Conservation (phyloP, 2,329 filamentous ascomycete species). For the Thermomyces lanuginosus region DNA sequence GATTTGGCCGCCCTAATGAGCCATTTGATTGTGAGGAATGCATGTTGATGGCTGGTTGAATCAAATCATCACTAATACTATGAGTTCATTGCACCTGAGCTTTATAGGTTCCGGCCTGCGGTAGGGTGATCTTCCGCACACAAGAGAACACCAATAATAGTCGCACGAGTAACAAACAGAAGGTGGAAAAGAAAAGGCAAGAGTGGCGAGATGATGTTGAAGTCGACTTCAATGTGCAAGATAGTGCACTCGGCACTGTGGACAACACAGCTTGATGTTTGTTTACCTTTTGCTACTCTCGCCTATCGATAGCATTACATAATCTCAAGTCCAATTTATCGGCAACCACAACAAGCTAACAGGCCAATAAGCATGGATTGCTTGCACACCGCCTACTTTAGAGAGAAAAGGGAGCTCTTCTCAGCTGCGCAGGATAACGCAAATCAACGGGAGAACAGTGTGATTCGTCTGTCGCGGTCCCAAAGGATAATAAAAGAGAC, state of each 20-base stretch:
- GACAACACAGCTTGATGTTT: constrained; percentile 14
- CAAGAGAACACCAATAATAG: neutral
- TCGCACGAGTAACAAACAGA: neutral
- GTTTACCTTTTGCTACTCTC: constrained; percentile 24
- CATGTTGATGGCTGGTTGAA: constrained; percentile 23
- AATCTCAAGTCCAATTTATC: too few relatives aligned
- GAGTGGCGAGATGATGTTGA: neutral
- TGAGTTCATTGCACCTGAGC: constrained; percentile 3
- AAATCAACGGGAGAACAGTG: too few relatives aligned
- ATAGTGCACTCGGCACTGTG: constrained; percentile 4
- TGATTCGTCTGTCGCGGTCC: too few relatives aligned
- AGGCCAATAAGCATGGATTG: too few relatives aligned
- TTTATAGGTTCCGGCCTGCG: neutral
- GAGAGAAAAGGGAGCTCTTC: too few relatives aligned
- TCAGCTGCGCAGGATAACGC: too few relatives aligned
- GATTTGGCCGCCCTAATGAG: constrained; percentile 62
- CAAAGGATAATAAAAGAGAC: too few relatives aligned
- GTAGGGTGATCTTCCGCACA: neutral
- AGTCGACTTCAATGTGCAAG: too few relatives aligned
- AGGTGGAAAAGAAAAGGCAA: neutral
- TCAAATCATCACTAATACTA: constrained; percentile 6
- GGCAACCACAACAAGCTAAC: too few relatives aligned
- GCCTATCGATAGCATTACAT: too few relatives aligned
- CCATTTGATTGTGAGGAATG: constrained; percentile 42
- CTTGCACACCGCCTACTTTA: too few relatives aligned